Percentiles rank a stretch among this genome's conserved stretches.
phyloP scores from a whole-genome alignment of 257 asterid species.

The Primulina tabacum region DNA sequence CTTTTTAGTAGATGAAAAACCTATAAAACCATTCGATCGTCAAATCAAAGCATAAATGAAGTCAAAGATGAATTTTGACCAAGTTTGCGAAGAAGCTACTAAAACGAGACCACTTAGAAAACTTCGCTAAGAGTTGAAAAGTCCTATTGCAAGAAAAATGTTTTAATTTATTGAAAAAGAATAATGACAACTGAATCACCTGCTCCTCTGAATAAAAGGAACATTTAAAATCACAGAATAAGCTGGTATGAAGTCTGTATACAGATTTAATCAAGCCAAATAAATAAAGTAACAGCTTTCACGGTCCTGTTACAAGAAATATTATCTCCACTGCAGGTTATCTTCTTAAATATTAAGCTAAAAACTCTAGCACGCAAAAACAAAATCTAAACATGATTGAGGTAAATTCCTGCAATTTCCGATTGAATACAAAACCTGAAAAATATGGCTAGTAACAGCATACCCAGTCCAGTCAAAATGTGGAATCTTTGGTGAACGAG shows the following conservation, averaged over 20 bases:
- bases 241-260: no score
- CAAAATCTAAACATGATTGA: neutral
- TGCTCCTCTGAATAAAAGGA: neutral
- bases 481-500: slow-evolving; percentile 69
- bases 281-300: neutral
- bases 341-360: neutral
- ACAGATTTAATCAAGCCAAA: neutral
- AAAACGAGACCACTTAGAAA: neutral
- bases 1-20: neutral
- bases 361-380: neutral
- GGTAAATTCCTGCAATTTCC: neutral
- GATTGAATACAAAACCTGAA: slow-evolving; percentile 7
- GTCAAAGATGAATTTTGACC: neutral
- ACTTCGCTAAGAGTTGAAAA: neutral
- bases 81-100: neutral
- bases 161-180: neutral
- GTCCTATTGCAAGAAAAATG: neutral
- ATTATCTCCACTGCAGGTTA: slow-evolving; percentile 1
- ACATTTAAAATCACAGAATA: no score
- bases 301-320: neutral
- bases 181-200: neutral
- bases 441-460: neutral
- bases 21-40: slow-evolving; percentile 1
- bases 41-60: neutral
- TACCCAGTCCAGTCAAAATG: slow-evolving; percentile 98